Base-by-base conservation (phyloP, 441 rosid species). In the Isatis lusitanica region DNA sequence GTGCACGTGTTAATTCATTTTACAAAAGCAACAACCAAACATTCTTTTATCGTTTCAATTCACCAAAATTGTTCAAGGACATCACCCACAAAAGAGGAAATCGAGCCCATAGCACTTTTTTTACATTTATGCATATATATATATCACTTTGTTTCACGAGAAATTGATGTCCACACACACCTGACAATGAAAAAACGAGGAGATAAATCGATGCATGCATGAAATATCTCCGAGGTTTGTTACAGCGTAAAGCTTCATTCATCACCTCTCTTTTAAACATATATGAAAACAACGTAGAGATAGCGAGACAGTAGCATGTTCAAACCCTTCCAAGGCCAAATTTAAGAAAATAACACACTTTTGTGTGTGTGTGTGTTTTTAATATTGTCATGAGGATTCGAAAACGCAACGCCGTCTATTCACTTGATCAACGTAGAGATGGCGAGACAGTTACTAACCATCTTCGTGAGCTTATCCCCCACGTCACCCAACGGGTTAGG, bases 381-480 rank as follows among this genome's bases (percentile, higher is more conserved):
- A 55, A 56, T 4, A 56, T 4, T 31, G 21, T 31, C 21, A 31
- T 3, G 28, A 26, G 8, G 24, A 56, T 31, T 31, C 36, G 61
- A 52, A 26, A 55, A 55, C 24, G 39, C 31, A 52, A 55, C 48
- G 68, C 39, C 3, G 63, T 52, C 60, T 52, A 52, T 33, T 77
- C 74, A 83, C 70, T 83, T 82, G 46, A 76, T 7, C 67, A 71
- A 13, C 62, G 90, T 39, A 52, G 92, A 83, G 58, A 90, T 76
- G 28, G 85, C 87, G 16, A 88, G 83, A 68, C 90, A 88, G 63
- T 84, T 85, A 63, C 82, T 83, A 65, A 79, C 74, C 85, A 90
- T 68, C 57, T 79, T 76, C 8, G 48, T 30, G 2, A 88, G 83
- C 58, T 77, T 80, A 2, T 64, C 76, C 10, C 52, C 74, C 12